These are phyloP conservation scores for Clitoria ternatea DNA, from an alignment of 306 rosid species.

Conservation along the genomic window DNA sequence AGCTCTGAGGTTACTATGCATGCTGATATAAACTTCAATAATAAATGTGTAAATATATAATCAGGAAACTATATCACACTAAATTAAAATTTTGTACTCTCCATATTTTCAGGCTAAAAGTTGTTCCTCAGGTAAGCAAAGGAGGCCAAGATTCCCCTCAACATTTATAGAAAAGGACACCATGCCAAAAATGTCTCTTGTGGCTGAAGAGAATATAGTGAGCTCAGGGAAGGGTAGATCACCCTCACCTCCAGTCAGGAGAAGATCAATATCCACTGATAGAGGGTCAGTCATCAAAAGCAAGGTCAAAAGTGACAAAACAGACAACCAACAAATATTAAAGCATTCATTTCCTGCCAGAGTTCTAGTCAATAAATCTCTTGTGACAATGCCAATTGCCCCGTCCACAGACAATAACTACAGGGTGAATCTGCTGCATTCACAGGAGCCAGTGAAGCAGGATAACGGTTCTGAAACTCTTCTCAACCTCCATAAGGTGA, in stretches of 20 bases:
- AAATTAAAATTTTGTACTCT: not conserved
- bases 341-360: constrained; percentile 59
- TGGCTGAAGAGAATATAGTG: constrained; percentile 53
- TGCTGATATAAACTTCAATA: not conserved
- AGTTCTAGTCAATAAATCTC: constrained; percentile 59
- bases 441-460: constrained; percentile 45
- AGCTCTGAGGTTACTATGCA: constrained; percentile 52
- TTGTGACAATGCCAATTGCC: constrained; percentile 30
- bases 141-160: constrained; percentile 75
- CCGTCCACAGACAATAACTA: constrained; percentile 35
- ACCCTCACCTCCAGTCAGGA: constrained; percentile 81
- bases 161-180: constrained; percentile 58
- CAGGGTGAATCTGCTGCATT: constrained; percentile 34
- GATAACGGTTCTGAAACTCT: constrained; percentile 44
- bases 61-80: not conserved
- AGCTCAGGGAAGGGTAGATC: constrained; percentile 61
- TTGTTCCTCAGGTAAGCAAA: constrained; percentile 85
- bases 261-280: constrained; percentile 89
- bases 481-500: constrained; percentile 46
- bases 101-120: constrained; percentile 64
- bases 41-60: not conserved
- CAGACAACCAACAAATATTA: constrained; percentile 53
- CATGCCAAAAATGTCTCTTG: constrained; percentile 47
- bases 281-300: constrained; percentile 66
- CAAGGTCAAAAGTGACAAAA: constrained; percentile 49